Evolutionary conservation across 2,329 filamentous ascomycete genomes (phyloP), one percentile per base, ranked within the genome.

Genomic region (Tolypocladium sp.): DNA sequence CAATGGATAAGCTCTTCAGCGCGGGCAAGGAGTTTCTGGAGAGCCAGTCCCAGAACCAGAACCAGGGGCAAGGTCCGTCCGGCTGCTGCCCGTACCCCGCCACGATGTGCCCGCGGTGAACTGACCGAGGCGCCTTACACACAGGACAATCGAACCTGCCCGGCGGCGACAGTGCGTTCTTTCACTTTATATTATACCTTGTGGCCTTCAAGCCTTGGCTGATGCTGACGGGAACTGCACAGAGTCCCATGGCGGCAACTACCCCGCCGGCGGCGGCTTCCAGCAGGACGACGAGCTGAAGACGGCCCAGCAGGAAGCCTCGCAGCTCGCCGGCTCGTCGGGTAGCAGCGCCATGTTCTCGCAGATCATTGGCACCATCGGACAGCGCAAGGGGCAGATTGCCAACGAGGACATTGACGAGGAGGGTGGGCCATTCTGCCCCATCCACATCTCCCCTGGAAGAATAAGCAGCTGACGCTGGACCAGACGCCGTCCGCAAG

Each of bases 401-500:
- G 73, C 74, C n/a, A 66, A 76, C 41, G 76, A 81, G 59, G 79
- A 83, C 57, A 66, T 76, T 51, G 74, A 77, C 38, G 81, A 85
- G 66, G 73, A 81, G 25, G 77, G 81, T 80, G 5, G 20, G 46
- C 15, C 46, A 10, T 25, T 6, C 22, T 13, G 6, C 3, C 15
- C 22, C n/a, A 12, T 17, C 2, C 22, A 9, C 9, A 30, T 25
- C n/a, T 15, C 42, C 42, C 8, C 13, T 4, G 9, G 9, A 7
- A 46, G 13, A 4, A 22, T 10, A n/a, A 33, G 20, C 38, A 42
- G 22, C 35, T 40, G 4, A 22, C 20, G 25, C n/a, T 8, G 27
- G 12, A 27, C 4, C 65, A 83, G 83, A 90, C 61, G 88, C 89
- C 22, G 83, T 93, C 27, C 79, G 83, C 65, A 84, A 89, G 64